Base-by-base conservation (phyloP, 192 early-diverging fungal species). In the Podila minutissima region DNA sequence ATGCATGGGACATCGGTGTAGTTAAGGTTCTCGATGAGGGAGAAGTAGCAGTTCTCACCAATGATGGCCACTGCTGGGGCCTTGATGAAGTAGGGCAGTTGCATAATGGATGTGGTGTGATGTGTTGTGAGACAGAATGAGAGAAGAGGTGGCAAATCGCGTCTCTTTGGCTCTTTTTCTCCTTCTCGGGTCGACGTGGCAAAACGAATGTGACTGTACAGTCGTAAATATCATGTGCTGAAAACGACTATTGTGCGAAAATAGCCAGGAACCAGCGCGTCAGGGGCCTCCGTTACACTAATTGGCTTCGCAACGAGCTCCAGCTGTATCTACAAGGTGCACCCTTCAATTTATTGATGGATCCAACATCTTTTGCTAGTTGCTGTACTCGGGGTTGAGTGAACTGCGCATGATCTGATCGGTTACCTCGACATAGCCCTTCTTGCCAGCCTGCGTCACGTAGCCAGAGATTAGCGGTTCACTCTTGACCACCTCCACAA, bases 31-130 rank as follows among this genome's bases (percentile, higher is more conserved):
- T 95, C 89, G 66, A 97, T 79, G 12, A 94, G 86, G 28, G 90
- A 89, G 24, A 83, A 84, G 33, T 93, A 92, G 85, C 97, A 99
- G 66, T 86, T 83, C 13, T 93, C 89, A 61, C 95, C 95, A 72
- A 99, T 92, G 59, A 98, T 87, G 51, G 90, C 88, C 0, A 86
- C 86, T 19, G 88, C 82, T 8, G 93, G 92, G 13, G 76, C 82
- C 77, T 91, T 89, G 28, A 95, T 73, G 66, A 94, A 69, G 55
- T 69, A 72, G 19, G 93, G 93, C 32, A 93, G 84, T 59, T 86
- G 83, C 82, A 90, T 86, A 51, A 37, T 62, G 59, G 60, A 57
- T 46, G 63, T 37, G 35, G 10, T 37, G 35, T 8, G 31, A 31
- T 9, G 31, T 24, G 41, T 48, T 12, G 46, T 33, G 19, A 50